Base-by-base conservation (phyloP, 495 filamentous ascomycete genomes). In the Xylona heveae region DNA sequence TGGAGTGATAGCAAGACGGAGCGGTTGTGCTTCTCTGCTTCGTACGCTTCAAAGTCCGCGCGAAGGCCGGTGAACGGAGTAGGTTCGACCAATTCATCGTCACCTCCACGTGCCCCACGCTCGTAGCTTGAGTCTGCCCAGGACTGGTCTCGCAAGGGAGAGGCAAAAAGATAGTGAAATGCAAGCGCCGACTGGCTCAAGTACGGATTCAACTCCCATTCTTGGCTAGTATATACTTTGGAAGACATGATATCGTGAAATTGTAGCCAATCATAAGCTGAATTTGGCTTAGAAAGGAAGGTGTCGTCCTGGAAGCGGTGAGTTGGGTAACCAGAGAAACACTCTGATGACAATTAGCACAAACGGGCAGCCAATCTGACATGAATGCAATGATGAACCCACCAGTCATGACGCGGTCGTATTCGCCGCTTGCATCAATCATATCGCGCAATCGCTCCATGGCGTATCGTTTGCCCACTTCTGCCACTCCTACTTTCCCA, bases 301-400 rank as follows among this genome's bases (percentile, higher is more conserved):
- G 71, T 79, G 47, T 95, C 88, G 47, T 97, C 88, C 54, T 93
- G 83, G 50, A 75, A 95, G 19, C 80, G 66, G 31, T 80, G 77
- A 31, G 68, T 68, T 5, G 83, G 80, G 46, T 92, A 97, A 39
- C 73, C 61, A 21, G 71, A 54, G 48, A 92, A 93, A 46, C 82
- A 76, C 33, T 80, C 75, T 44, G 22, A 3, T 26, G 13, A 13
- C 8, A 8, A 8, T 25, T 13, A 13, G 13, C 7, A 13, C 8
- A 25, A 13, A 7, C 23, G 23, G 23, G 23, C 23, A 13, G n/a
- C 9, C 3, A 16, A 3, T 30, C 14, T 13, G 3, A 30, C 8
- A 10, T 30, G 28, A 3, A 9, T 13, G 14, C 10, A 30, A 3
- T 30, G 3, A 0, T 24, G 29, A 9, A 38, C 41, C 28, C 55